Percentiles rank a stretch among this genome's conserved stretches.
Evolutionary conservation across 2,329 filamentous ascomycete genomes (phyloP).

Genomic region (Chrysosporium queenslandicum): DNA sequence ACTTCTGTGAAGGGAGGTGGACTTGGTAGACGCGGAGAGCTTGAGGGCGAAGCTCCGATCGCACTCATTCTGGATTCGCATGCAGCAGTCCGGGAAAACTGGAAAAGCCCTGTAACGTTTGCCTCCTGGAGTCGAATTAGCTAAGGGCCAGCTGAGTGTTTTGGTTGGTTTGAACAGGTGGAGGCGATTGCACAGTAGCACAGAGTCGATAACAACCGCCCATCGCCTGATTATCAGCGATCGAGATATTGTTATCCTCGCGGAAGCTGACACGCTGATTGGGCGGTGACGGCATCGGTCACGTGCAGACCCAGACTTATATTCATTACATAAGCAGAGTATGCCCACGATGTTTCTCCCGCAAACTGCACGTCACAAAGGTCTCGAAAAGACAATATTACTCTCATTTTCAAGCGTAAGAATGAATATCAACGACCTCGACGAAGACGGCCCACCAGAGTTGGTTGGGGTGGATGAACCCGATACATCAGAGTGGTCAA

Average conservation of each 20-base stretch:
- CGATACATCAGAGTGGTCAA: constrained; percentile 19
- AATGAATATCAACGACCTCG: constrained; percentile 17
- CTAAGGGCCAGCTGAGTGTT: not conserved
- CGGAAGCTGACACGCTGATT: not conserved
- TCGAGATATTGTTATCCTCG: not conserved
- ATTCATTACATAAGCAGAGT: too few species aligned
- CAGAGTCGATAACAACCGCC: not conserved
- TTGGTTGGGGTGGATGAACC: constrained; percentile 34
- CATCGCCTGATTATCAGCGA: not conserved
- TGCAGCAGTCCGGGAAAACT: not conserved
- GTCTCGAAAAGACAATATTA: too few species aligned
- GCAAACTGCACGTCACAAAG: too few species aligned
- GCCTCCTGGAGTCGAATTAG: not conserved
- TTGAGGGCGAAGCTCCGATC: constrained; percentile 46
- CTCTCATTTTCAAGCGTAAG: too few species aligned
- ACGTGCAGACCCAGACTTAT: too few species aligned
- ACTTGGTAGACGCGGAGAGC: constrained; percentile 84
- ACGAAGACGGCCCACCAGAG: constrained; percentile 38
- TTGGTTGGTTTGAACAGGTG: not conserved
- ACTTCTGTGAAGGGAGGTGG: constrained; percentile 92
- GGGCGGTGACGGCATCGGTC: too few species aligned
- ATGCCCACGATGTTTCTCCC: too few species aligned
- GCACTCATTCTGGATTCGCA: constrained; percentile 34
- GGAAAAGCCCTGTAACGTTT: not conserved
- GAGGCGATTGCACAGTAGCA: not conserved